Percentiles rank a stretch among this genome's conserved stretches.
Conservation (phyloP, 495 filamentous ascomycete genomes). For the Lophium mytilinum region DNA sequence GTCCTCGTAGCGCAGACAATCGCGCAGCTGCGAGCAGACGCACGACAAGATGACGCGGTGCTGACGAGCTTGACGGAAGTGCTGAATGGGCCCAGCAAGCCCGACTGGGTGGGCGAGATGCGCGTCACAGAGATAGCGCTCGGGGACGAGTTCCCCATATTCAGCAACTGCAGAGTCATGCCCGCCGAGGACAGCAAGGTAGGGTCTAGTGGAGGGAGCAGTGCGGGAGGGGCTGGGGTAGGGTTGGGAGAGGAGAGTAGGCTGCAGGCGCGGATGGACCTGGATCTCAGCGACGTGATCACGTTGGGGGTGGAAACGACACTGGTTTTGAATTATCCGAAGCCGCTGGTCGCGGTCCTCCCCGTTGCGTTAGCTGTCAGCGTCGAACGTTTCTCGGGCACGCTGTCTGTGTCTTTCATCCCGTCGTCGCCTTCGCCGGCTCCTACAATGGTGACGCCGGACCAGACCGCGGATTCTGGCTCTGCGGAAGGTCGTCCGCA, state of each 20-base stretch:
- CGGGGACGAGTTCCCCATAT: conserved; percentile 96
- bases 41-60: conserved; percentile 81
- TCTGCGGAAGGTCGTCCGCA: not conserved
- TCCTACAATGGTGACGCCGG: conserved; percentile 9
- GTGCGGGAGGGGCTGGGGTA: conserved; percentile 4
- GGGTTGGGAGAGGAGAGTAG: conserved; percentile 54
- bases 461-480: not conserved
- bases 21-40: conserved; percentile 87
- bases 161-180: conserved; percentile 94
- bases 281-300: conserved; percentile 90
- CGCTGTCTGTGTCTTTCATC: conserved; percentile 83
- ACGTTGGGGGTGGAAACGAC: conserved; percentile 92
- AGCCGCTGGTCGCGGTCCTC: conserved; percentile 77
- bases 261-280: conserved; percentile 93
- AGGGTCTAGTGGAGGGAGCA: not conserved
- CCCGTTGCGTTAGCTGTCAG: conserved; percentile 86
- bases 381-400: conserved; percentile 89
- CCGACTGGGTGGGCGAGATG: conserved; percentile 88
- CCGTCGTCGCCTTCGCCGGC: conserved; percentile 43
- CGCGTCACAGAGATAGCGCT: conserved; percentile 85
- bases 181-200: conserved; percentile 58
- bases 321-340: conserved; percentile 87
- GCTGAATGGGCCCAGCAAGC: conserved; percentile 76
- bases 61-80: conserved; percentile 85
- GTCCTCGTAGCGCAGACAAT: conserved; percentile 95